Evolutionary conservation across 1,284 basidiomycete species (phyloP), one percentile per base, ranked within the genome.

Genomic region (Dichomitus squalens): DNA sequence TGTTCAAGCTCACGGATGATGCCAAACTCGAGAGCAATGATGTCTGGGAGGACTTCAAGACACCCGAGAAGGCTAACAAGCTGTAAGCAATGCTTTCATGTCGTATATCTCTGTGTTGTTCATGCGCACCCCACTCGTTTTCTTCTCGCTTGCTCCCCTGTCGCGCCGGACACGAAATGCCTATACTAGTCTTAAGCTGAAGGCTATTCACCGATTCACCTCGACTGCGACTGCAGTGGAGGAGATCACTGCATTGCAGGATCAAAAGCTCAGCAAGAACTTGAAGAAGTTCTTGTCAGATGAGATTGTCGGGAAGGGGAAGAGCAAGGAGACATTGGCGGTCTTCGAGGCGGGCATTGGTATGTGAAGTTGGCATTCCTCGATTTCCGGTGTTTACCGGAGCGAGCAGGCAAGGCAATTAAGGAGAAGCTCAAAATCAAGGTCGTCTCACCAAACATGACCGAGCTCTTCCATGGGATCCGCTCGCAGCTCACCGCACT

Each of bases 201-300:
- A 96, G 73, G 93, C 95, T 40, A 83, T 99, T 57, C 96, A 99
- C 78, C 92, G 95, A 54, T 99, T 99, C 76, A 92, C 92, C 35
- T 96, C 95, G 47, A 98, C 96, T 9, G 97, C 94, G 27, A 89
- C 90, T 21, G 96, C 97, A n/a, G 96, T 99, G n/a, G 96, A 98
- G 76, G 96, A 98, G 73, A 89, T 98, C 67, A 93, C 94, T 31
- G 88, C 96, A 12, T 78, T 98, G 47, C 94, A 96, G 72, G 90
- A 91, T 53, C 95, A 96, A 63, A 96, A 97, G 78, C 75, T 98
- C 50, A 93, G 93, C 53, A 97, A 97, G 75, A 87, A 89, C 6
- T 79, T 98, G 66, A 96, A 96, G 77, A 89, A 96, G 72, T 98
- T 98, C 80, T 76, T 99, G 67, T 88, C 89, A 29, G 90, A 95